Base-by-base conservation (phyloP, 1,284 basidiomycete genomes). In the Pseudozyma sp. region DNA sequence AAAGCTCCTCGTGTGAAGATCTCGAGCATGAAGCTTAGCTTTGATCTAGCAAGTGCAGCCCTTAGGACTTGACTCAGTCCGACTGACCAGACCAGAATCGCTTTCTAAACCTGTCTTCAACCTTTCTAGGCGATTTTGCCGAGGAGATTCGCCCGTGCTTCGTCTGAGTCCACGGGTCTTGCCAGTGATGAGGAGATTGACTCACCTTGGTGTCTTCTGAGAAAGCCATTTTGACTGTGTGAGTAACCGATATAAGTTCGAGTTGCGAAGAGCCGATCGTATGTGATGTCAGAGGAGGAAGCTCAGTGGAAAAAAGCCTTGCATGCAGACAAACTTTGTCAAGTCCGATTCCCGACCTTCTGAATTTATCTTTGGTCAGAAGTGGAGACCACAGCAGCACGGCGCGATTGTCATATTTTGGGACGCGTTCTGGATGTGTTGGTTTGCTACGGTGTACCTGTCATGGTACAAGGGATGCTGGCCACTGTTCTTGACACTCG, bases 161-260 rank as follows among this genome's bases (percentile, higher is more conserved):
- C 14, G 35, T 14, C 14, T 37, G 35, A 37, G 9, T 37, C 14
- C 9, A 10, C 9, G 14, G 35, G 35, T 14, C 35, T 10, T 37
- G 35, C 14, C 9, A 37, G 9, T 2, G 35, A 8, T 8, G 35
- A 37, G 35, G n/a, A 9, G 7, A 16, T 8, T 17, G 1, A 67
- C 77, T 34, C 48, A 78, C 80, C 80, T 81, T 81, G 43, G 80
- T 81, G 54, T 81, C 80, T 51, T 81, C 80, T n/a, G 80, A 81
- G 49, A 81, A 72, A 37, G 74, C 69, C 78, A 81, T 78, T 46
- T 24, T 69, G 58, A 52, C 16, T 40, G 43, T 54, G 19, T n/a
- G 33, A 29, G 17, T 16, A 33, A 17, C 10, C 30, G 35, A 24
- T 29, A 55, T 31, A 45, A 45, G 43, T 46, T 35, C 9, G 51